Percentiles rank a stretch among this genome's conserved stretches.
These are phyloP conservation scores for Xylariaceae sp. DNA, from an alignment of 2,329 filamentous ascomycete species.

Conservation along the genomic window DNA sequence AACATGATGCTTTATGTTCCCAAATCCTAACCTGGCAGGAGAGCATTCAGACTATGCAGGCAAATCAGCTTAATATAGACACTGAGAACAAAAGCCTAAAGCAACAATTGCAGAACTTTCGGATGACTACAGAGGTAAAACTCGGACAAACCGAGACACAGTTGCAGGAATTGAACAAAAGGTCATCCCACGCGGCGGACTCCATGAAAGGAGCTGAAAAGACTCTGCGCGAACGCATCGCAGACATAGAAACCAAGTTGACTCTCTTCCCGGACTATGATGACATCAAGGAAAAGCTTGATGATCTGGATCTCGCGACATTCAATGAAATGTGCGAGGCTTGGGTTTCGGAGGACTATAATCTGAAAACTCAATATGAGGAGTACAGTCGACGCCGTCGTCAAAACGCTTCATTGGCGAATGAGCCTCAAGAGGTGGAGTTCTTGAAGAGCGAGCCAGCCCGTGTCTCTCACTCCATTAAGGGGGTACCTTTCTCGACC, in stretches of 20 bases:
- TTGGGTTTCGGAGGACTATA: conserved; percentile 7
- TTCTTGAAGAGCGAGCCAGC: not conserved
- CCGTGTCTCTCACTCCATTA: not conserved
- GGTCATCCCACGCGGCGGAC: not conserved
- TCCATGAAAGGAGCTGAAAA: not conserved
- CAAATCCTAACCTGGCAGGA: not conserved
- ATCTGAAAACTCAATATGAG: conserved; percentile 10
- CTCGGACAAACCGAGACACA: not conserved
- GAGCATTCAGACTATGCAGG: not conserved
- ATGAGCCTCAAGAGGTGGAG: not conserved
- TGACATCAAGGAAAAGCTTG: conserved; percentile 12
- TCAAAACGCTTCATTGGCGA: not conserved
- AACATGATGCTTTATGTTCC: conserved; percentile 4
- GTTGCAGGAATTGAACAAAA: not conserved
- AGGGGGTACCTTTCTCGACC: not conserved
- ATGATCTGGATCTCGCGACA: conserved; percentile 10
- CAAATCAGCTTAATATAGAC: conserved; percentile 2
- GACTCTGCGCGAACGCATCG: conserved; percentile 1
- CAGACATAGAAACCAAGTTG: conserved; percentile 6
- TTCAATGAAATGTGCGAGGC: conserved; percentile 11
- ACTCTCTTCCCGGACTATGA: conserved; percentile 7
- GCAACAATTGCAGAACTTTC: conserved; percentile 6
- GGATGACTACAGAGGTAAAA: not conserved
- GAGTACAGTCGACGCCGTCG: conserved; percentile 5
- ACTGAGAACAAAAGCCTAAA: conserved; percentile 7